Percentiles rank a stretch among this genome's conserved stretches.
These are phyloP conservation scores for Davidsoniella neocaledoniae DNA, from an alignment of 2,329 filamentous ascomycete species.

Conservation along the genomic window DNA sequence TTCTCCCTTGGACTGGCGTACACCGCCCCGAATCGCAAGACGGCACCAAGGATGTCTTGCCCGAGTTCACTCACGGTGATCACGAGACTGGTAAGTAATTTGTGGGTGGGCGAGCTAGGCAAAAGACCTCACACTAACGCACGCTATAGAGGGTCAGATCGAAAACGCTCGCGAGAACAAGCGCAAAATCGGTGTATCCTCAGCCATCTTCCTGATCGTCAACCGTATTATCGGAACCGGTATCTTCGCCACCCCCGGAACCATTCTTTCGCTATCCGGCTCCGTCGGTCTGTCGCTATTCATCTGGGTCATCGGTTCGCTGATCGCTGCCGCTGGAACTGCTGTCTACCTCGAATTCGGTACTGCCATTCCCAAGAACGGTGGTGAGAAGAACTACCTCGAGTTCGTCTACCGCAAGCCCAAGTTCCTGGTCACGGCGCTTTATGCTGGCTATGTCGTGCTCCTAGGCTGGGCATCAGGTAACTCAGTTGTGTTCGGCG, in stretches of 20 bases:
- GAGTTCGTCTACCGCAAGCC: constrained; percentile 46
- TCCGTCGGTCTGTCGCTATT: constrained; percentile 45
- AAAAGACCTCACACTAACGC: neutral
- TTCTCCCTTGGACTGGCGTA: neutral
- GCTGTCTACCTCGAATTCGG: constrained; percentile 52
- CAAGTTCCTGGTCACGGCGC: constrained; percentile 40
- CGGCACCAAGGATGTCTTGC: neutral
- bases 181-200: constrained; percentile 37
- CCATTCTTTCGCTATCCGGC: constrained; percentile 39
- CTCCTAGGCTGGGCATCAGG: constrained; percentile 48
- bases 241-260: constrained; percentile 46
- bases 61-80: neutral
- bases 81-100: constrained; percentile 1
- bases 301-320: constrained; percentile 44
- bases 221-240: constrained; percentile 51
- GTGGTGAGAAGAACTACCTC: constrained; percentile 51
- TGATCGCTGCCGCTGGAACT: constrained; percentile 45
- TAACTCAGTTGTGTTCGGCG: constrained; percentile 53
- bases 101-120: neutral
- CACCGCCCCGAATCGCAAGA: constrained; percentile 1
- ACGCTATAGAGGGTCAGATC: constrained; percentile 17
- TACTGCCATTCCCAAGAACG: constrained; percentile 46
- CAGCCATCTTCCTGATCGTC: constrained; percentile 42
- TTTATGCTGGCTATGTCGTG: constrained; percentile 45
- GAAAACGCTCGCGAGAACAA: constrained; percentile 29